Evolutionary conservation across 2,329 filamentous ascomycete genomes (phyloP).

Genomic region (Fonsecaea erecta): DNA sequence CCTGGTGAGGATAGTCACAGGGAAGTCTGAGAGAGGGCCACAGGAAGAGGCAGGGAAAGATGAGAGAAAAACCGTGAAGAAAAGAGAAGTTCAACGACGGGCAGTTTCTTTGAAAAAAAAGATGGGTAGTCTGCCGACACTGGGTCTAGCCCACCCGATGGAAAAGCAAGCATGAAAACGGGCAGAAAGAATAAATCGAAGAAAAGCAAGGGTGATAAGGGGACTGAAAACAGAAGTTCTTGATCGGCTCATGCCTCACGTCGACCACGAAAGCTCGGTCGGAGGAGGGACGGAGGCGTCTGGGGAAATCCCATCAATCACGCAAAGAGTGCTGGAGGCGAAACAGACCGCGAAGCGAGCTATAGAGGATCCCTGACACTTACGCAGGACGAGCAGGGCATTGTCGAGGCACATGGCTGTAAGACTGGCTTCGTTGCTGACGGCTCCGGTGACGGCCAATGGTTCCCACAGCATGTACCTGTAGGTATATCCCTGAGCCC

Average conservation of each 20-base stretch:
- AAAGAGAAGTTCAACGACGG: not conserved
- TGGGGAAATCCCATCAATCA: conserved; percentile 12
- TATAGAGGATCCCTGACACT: not conserved
- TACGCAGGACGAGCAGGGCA: not conserved
- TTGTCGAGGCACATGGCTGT: not conserved
- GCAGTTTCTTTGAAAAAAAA: too few species aligned
- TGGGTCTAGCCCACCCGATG: conserved; percentile 5
- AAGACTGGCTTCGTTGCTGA: not conserved
- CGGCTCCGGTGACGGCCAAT: not conserved
- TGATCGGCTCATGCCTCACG: not conserved
- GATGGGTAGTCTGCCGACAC: too few species aligned
- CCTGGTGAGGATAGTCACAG: not conserved
- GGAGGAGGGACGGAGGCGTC: not conserved
- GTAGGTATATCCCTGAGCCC: not conserved
- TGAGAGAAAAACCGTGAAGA: conserved; percentile 8
- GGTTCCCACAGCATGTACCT: not conserved
- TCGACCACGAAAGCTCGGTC: not conserved
- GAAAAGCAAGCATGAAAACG: conserved; percentile 3
- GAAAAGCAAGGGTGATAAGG: conserved; percentile 9
- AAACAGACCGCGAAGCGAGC: conserved; percentile 7
- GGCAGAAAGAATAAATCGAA: not conserved
- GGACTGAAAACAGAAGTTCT: not conserved
- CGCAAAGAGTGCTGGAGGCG: not conserved
- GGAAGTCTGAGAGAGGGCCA: not conserved
- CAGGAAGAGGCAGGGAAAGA: not conserved